These are phyloP conservation scores for Pestalotiopsis sp. DNA, from an alignment of 2,329 filamentous ascomycete genomes.

Conservation along the genomic window DNA sequence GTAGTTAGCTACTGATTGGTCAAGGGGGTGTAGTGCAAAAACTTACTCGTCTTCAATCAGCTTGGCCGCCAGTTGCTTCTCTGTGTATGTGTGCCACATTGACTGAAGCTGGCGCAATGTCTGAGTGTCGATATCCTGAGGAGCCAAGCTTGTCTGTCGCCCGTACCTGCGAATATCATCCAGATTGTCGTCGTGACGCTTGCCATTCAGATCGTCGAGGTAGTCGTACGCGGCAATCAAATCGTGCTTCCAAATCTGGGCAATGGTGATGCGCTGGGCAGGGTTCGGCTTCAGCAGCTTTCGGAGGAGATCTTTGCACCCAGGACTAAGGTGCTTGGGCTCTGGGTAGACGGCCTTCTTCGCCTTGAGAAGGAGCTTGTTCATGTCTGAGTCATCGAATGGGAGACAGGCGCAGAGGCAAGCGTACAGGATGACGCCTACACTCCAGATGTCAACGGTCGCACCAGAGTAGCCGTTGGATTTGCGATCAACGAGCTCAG, in stretches of 20 bases:
- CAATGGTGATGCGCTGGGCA: slow-evolving; percentile 74
- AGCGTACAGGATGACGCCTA: slow-evolving; percentile 86
- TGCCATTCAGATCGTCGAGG: slow-evolving; percentile 66
- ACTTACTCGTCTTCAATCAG: slow-evolving; percentile 66
- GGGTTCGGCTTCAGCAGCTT: slow-evolving; percentile 81
- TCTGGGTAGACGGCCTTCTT: slow-evolving; percentile 63
- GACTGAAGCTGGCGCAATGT: slow-evolving; percentile 84
- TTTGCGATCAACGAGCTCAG: slow-evolving; percentile 79
- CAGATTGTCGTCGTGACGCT: slow-evolving; percentile 46
- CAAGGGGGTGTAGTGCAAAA: background rate
- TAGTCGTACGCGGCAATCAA: slow-evolving; percentile 83
- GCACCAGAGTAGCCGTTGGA: slow-evolving; percentile 73
- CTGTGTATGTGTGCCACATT: slow-evolving; percentile 85
- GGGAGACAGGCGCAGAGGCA: slow-evolving; percentile 83
- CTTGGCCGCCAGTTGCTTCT: slow-evolving; percentile 69
- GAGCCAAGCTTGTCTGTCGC: slow-evolving; percentile 57
- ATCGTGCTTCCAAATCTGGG: slow-evolving; percentile 83
- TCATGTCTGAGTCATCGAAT: slow-evolving; percentile 71
- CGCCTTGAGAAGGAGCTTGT: slow-evolving; percentile 62
- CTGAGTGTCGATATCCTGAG: slow-evolving; percentile 75
- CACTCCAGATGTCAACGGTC: slow-evolving; percentile 91
- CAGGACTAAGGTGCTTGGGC: slow-evolving; percentile 61
- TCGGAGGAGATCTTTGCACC: slow-evolving; percentile 77
- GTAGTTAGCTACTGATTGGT: slow-evolving; percentile 23
- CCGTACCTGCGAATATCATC: slow-evolving; percentile 63